These are phyloP conservation scores for Neospermospora avenae DNA, from an alignment of 2,329 filamentous ascomycete genomes.

Conservation along the genomic window DNA sequence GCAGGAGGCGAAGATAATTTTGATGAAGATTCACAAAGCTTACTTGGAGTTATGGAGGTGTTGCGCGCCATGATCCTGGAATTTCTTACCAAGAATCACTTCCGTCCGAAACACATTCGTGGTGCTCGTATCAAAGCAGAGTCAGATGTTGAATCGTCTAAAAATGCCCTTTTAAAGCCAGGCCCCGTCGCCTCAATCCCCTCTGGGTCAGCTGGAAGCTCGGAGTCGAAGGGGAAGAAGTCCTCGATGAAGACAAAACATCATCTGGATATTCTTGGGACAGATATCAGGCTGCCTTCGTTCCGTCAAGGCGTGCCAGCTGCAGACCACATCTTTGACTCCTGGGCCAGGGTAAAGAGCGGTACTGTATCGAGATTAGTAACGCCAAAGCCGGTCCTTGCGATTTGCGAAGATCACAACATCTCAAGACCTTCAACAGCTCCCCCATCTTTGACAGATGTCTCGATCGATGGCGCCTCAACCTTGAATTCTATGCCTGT, in stretches of 20 bases:
- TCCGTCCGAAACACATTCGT: constrained; percentile 37
- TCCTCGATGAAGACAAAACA: neutral
- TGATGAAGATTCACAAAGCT: constrained; percentile 43
- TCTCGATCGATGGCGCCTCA: neutral
- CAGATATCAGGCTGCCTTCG: constrained; percentile 28
- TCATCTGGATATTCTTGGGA: constrained; percentile 18
- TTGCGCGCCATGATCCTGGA: constrained; percentile 66
- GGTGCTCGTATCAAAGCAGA: neutral
- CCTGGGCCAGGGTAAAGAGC: constrained; percentile 39
- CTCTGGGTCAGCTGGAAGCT: neutral
- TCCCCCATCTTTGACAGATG: neutral
- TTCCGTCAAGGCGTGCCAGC: constrained; percentile 17
- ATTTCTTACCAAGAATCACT: constrained; percentile 72
- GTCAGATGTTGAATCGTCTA: neutral
- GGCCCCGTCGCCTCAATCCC: neutral
- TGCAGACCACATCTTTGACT: constrained; percentile 36
- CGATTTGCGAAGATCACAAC: neutral
- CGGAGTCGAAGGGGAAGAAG: neutral
- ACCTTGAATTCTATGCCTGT: too few species aligned
- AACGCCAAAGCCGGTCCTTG: neutral
- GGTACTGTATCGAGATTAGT: neutral
- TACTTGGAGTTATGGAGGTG: constrained; percentile 56
- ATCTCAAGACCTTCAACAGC: neutral
- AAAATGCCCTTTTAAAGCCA: neutral
- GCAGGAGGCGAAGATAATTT: constrained; percentile 39